Evolutionary conservation across 2,329 filamentous ascomycete genomes (phyloP).

Genomic region (Aspergillus sp.): DNA sequence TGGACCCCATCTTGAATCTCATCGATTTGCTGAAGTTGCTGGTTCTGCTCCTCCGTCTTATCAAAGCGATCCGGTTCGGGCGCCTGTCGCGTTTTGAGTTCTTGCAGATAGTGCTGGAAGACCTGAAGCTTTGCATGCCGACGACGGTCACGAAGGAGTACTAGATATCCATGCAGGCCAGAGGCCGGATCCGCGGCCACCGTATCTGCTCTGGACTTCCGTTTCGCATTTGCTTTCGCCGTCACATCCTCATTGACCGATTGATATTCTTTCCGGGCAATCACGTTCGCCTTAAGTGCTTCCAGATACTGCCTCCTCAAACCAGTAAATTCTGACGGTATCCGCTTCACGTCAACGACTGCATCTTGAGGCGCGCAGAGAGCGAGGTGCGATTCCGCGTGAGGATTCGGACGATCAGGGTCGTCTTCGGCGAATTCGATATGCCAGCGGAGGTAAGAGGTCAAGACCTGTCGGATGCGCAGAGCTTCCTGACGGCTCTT

Average conservation of each 20-base stretch:
- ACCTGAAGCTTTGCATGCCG: constrained; percentile 40
- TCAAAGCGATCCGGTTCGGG: constrained; percentile 15
- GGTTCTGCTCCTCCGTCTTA: constrained; percentile 7
- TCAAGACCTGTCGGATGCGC: constrained; percentile 33
- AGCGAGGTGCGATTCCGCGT: constrained; percentile 25
- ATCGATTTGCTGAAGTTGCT: constrained; percentile 11
- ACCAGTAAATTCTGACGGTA: constrained; percentile 34
- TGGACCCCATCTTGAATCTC: constrained; percentile 10
- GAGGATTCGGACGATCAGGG: constrained; percentile 11
- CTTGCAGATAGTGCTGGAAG: constrained; percentile 39
- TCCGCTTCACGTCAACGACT: constrained; percentile 25
- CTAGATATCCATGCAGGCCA: constrained; percentile 34
- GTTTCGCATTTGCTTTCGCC: constrained; percentile 18
- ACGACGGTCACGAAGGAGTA: constrained; percentile 39
- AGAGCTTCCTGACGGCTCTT: constrained; percentile 32
- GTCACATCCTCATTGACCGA: constrained; percentile 26
- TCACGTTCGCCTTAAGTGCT: constrained; percentile 36
- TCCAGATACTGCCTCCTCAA: constrained; percentile 39
- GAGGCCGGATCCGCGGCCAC: constrained; percentile 13
- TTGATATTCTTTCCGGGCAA: constrained; percentile 33
- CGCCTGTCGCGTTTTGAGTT: constrained; percentile 26
- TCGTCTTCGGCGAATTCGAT: constrained; percentile 24
- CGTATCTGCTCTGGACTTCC: constrained; percentile 11
- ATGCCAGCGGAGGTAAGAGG: constrained; percentile 30
- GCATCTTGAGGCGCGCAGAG: constrained; percentile 27